Evolutionary conservation across 164 flowering plant genomes (phyloP).

Genomic region (Houttuynia cordata): DNA sequence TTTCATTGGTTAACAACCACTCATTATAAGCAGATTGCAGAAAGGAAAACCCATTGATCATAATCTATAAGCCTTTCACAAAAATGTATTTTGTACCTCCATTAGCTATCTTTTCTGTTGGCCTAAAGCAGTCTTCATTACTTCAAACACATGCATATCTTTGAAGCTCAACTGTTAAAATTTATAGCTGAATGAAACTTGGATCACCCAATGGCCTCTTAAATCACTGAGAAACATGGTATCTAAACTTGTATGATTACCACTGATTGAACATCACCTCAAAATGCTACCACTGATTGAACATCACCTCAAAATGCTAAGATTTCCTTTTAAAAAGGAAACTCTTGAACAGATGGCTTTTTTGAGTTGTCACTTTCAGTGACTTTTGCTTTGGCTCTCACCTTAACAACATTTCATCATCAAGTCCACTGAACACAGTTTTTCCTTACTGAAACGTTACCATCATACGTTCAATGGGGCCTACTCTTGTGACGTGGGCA

Average conservation of each 20-base stretch:
- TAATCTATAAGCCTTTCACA: not conserved
- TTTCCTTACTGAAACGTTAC: not conserved
- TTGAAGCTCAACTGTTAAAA: too few species aligned
- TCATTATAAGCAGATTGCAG: not conserved
- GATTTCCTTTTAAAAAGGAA: not conserved
- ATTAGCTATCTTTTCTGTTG: not conserved
- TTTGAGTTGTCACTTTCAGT: not conserved
- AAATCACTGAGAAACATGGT: too few species aligned
- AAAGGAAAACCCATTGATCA: not conserved
- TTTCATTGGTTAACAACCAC: not conserved
- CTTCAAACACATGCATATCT: not conserved
- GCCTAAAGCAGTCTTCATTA: not conserved
- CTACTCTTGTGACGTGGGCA: conserved; percentile 1
- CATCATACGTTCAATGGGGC: not conserved
- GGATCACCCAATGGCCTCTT: too few species aligned
- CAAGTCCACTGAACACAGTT: not conserved
- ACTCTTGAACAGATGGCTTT: not conserved
- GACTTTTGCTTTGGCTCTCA: conserved; percentile 3
- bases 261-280: not conserved
- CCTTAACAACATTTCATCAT: conserved; percentile 1
- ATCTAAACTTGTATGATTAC: too few species aligned
- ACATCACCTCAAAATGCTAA: not conserved
- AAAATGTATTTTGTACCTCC: not conserved
- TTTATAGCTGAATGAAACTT: too few species aligned
- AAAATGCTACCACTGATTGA: too few species aligned